Evolutionary conservation across 202 grass and related monocot genomes (phyloP).

Genomic region (Panicum hallii): DNA sequence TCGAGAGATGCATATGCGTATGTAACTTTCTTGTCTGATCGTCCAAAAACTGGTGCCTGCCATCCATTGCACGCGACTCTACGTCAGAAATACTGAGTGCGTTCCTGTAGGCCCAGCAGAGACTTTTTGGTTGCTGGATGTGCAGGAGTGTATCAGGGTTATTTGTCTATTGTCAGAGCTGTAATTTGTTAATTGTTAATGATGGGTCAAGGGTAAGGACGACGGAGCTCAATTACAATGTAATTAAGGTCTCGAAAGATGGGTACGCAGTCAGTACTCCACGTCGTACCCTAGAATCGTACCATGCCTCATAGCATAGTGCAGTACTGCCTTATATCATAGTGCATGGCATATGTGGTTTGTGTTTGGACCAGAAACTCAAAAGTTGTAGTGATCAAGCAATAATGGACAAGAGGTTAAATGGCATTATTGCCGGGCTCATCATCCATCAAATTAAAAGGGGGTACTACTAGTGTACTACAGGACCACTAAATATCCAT

Average conservation of each 20-base stretch:
- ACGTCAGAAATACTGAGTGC: neutral
- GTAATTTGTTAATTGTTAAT: too few species aligned
- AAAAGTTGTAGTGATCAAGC: neutral
- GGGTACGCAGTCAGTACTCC: too few species aligned
- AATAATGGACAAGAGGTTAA: constrained; percentile 4
- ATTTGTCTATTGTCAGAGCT: too few species aligned
- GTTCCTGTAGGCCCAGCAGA: neutral
- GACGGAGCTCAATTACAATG: too few species aligned
- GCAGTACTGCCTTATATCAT: neutral
- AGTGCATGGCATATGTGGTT: neutral
- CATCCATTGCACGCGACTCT: neutral
- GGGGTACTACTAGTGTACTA: too few species aligned
- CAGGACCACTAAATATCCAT: neutral
- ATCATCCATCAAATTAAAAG: neutral
- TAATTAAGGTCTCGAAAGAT: too few species aligned
- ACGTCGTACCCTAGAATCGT: neutral
- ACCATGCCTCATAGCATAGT: neutral
- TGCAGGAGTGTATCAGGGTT: neutral
- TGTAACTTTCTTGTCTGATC: constrained; percentile 17
- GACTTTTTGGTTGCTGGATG: neutral
- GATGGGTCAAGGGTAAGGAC: too few species aligned
- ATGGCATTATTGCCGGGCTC: neutral
- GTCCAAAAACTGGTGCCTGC: constrained; percentile 3
- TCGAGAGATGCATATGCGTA: neutral
- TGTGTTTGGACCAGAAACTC: neutral